Base-by-base conservation (phyloP, 2,329 filamentous ascomycete genomes). In the Epichloe brachyelytri region DNA sequence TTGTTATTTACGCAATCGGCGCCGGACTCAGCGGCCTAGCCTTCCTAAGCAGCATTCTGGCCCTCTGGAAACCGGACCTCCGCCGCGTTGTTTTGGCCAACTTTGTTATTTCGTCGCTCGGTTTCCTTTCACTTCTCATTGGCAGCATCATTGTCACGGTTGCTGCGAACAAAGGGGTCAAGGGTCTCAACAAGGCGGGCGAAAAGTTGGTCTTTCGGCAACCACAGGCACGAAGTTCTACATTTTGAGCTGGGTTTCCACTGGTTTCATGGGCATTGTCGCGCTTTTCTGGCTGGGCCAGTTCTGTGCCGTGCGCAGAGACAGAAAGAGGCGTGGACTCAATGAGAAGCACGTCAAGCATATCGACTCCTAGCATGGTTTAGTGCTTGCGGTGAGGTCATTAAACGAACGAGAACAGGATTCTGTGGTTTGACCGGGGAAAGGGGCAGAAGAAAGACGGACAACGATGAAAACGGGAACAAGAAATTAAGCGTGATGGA, bases 1-100 rank as follows among this genome's bases (percentile, higher is more conserved):
- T 75, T 59, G 62, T 75, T 47, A 61, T 79, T 51, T 78, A 73
- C 60, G 68, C 73, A 40, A 54, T 78, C 2, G 69, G 65, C 50
- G 62, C 68, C 45, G 67, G 61, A 17, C 65, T 72, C 56, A 63
- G 70, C 2, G 73, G 70, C 11, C 60, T 75, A 2, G 65, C 68
- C 34, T 68, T 76, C 59, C 58, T 78, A 2, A 58, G 61, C 14
- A 67, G 63, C 46, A 49, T 69, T 47, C 64, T 57, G 8, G 65
- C 67, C 40, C 54, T 74, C 51, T 59, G 69, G 58, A 57, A 65
- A 26, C 60, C 62, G 1, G 57, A 55, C 7, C 57, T 57, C 11
- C 56, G 55, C 11, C 51, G 55, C 34, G 33, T 65, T 43, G 54
- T 61, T 22, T 55, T 70, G 17, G 52, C 57, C 46, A 77, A 76